Evolutionary conservation across 371 early-diverging fungal species (phyloP), one percentile per base, ranked within the genome.

Genomic region (Parasitella parasitica): DNA sequence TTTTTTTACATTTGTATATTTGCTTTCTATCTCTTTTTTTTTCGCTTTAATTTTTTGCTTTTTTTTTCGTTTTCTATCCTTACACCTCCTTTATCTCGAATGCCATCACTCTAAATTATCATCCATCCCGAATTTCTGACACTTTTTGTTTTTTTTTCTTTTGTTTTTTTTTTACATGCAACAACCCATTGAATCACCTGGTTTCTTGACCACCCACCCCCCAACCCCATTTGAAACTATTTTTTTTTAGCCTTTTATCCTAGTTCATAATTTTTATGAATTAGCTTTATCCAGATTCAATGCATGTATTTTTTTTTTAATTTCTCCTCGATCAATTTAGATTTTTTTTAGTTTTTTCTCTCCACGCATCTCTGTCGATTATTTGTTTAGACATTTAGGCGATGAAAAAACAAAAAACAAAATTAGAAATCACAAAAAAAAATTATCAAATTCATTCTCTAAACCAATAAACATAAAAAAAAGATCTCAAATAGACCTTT

Each of bases 301-400:
- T 32, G 32, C 11, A 32, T 32, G 8, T 41, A 43, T 43, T 20
- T 43, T 43, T 43, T 43, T 43, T 43, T 20, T 20, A 43, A 43
- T 43, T 43, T 43, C 43, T 43, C 43, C 43, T 43, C 43, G 43
- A 43, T 43, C 43, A 43, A 22, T 50, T 50, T 18, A 39, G 27
- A 41, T 56, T 43, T 30, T 43, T 43, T 37, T 46, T 18, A 4
- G 22, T 54, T 54, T 30, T 63, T 56, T 48, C 51, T 28, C 34
- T 52, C 43, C 43, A 9, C 32, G 11, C 6, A 32, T 32, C 48
- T 34, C 3, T 24, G 41, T 59, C 60, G 60, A 52, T 52, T 59
- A 59, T 59, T 52, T 59, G 60, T 52, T 59, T 54, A 54, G 61
- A 54, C 43, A 18, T n/a, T 16, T 43, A 43, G 43, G 20, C 22